Evolutionary conservation across 2,329 filamentous ascomycete species (phyloP), one percentile per base, ranked within the genome.

Genomic region (Penicillium sp.): DNA sequence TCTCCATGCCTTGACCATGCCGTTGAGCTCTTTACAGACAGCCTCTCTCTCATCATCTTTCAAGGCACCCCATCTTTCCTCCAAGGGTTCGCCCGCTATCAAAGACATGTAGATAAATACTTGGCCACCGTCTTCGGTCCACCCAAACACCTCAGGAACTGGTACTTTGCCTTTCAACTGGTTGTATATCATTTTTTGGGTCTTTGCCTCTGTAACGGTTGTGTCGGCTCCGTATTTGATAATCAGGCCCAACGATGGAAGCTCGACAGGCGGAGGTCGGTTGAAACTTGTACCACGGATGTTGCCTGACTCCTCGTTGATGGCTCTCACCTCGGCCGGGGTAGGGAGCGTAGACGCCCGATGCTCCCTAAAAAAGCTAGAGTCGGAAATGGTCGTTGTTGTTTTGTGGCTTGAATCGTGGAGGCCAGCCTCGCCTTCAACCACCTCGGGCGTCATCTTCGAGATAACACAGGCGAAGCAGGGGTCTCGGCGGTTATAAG

Each of bases 161-260:
- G 33, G 33, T 34, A 34, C 33, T 34, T 34, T 34, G 33, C 33
- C 33, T 34, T 34, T 34, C 13, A 34, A 34, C 33, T 34, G 33
- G 1, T 34, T 16, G 13, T 34, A 34, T 34, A 34, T 13, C 13
- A 34, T 34, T 2, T 6, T 6, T 34, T 34, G 33, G 33, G 33
- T 34, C 33, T 46, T n/a, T 46, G 44, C 27, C n/a, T 46, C 44
- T 46, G 55, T 51, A 39, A 67, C 33, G n/a, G 67, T 72, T 15
- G 69, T 60, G 31, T 71, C 55, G 45, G 61, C 63, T 52, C 73
- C 70, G 52, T 73, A 76, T 55, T 76, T 76, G 53, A 76, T 68
- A 34, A 72, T 15, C 13, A 76, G 59, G 2, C 68, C 68, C 21
- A 75, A 58, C 5, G 68, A 70, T 50, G 69, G 69, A 21, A 76